Evolutionary conservation across 805 yeast species (phyloP).

Genomic region (Metschnikowia orientalis): DNA sequence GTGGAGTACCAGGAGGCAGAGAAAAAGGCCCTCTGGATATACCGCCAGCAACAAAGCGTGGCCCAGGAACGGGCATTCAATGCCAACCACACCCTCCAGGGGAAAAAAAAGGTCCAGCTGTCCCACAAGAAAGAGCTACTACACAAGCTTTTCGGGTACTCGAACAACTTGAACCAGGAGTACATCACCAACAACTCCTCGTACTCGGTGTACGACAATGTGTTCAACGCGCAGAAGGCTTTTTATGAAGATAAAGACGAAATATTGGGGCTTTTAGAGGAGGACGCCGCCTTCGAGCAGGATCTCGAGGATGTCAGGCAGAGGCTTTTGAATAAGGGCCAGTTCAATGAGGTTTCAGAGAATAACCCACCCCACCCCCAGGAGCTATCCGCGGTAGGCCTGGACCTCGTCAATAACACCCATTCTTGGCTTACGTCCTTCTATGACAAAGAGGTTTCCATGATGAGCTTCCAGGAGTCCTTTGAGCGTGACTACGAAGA

Average conservation of each 20-base stretch:
- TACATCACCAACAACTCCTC: slow-evolving; percentile 39
- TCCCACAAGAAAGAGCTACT: slow-evolving; percentile 38
- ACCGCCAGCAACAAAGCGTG: slow-evolving; percentile 27
- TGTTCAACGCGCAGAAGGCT: slow-evolving; percentile 33
- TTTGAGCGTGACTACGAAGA: slow-evolving; percentile 16
- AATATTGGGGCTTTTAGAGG: slow-evolving; percentile 28
- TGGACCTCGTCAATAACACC: slow-evolving; percentile 11
- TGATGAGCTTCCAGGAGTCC: slow-evolving; percentile 9
- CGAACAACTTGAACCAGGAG: slow-evolving; percentile 36
- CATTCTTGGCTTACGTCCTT: slow-evolving; percentile 14
- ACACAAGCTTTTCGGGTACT: slow-evolving; percentile 36
- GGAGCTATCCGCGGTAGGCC: slow-evolving; percentile 5
- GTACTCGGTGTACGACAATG: slow-evolving; percentile 35
- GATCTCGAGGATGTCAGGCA: slow-evolving; percentile 14
- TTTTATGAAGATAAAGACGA: slow-evolving; percentile 42
- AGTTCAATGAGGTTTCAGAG: background rate
- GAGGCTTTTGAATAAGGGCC: background rate
- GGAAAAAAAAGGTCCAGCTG: slow-evolving; percentile 37
- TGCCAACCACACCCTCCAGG: slow-evolving; percentile 30
- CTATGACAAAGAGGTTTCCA: slow-evolving; percentile 10
- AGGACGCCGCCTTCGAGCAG: slow-evolving; percentile 28
- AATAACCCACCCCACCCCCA: background rate
- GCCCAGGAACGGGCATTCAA: slow-evolving; percentile 32
- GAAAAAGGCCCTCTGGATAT: slow-evolving; percentile 24
- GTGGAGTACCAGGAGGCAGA: slow-evolving; percentile 20